These are phyloP conservation scores for Vanilla planifolia DNA, from an alignment of 106 monocot genomes.

Conservation along the genomic window DNA sequence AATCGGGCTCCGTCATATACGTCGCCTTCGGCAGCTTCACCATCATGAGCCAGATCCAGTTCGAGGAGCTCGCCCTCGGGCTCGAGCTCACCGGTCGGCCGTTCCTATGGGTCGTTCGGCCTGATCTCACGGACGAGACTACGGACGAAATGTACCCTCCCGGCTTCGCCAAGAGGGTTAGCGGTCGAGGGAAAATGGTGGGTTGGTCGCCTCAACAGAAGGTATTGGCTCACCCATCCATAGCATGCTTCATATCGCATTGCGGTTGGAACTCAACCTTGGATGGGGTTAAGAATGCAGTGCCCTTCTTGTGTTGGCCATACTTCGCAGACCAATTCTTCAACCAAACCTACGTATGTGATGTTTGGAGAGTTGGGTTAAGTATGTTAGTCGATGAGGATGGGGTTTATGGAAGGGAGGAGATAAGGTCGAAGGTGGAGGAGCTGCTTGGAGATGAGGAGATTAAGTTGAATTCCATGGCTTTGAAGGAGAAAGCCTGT, in stretches of 20 bases:
- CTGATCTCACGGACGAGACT: slow-evolving; percentile 19
- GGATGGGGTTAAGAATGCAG: slow-evolving; percentile 38
- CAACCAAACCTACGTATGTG: slow-evolving; percentile 40
- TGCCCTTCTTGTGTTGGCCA: slow-evolving; percentile 64
- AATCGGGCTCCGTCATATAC: slow-evolving; percentile 39
- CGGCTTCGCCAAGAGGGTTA: slow-evolving; percentile 9
- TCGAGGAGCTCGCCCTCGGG: slow-evolving; percentile 46
- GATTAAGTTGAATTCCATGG: slow-evolving; percentile 18
- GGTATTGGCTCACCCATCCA: slow-evolving; percentile 42
- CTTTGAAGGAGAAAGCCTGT: slow-evolving; percentile 18
- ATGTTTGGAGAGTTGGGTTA: slow-evolving; percentile 41
- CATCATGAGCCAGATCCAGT: slow-evolving; percentile 25
- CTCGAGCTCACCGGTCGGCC: slow-evolving; percentile 37
- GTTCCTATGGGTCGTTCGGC: slow-evolving; percentile 60
- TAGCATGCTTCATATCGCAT: slow-evolving; percentile 53
- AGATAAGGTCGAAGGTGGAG: slow-evolving; percentile 26
- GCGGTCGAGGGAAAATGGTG: slow-evolving; percentile 25
- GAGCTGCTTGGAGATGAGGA: slow-evolving; percentile 20
- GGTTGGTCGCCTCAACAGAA: slow-evolving; percentile 48
- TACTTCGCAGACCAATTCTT: slow-evolving; percentile 45
- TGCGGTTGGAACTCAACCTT: slow-evolving; percentile 59
- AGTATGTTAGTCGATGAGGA: slow-evolving; percentile 18
- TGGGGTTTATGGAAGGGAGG: slow-evolving; percentile 20
- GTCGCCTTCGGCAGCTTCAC: slow-evolving; percentile 65
- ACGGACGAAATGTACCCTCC: slow-evolving; percentile 7